These are phyloP conservation scores for Gloeopeniophorella convolvens DNA, from an alignment of 768 basidiomycete species.

Conservation along the genomic window DNA sequence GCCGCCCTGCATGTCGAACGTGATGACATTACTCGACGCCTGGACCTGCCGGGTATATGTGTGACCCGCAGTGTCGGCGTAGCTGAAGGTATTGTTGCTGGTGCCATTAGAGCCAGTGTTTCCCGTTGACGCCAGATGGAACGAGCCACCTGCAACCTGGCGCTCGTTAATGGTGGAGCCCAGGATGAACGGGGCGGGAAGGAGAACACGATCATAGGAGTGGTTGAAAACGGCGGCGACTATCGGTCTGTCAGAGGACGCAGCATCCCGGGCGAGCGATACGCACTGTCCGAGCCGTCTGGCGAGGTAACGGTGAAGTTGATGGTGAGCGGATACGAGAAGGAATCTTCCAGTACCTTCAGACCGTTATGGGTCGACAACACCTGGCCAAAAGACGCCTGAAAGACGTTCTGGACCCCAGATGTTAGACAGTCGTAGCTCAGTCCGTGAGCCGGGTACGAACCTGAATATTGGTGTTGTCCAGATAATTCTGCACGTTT, in stretches of 20 bases:
- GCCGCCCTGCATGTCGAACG: conserved; percentile 51
- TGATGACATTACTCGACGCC: conserved; percentile 55
- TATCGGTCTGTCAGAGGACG: conserved; percentile 22
- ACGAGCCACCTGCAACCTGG: conserved; percentile 54
- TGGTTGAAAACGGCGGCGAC: conserved; percentile 57
- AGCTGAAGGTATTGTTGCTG: conserved; percentile 60
- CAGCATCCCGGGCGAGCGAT: background rate
- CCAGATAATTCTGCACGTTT: conserved; percentile 56
- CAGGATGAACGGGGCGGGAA: conserved; percentile 53
- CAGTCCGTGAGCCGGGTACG: background rate
- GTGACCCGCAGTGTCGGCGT: conserved; percentile 52
- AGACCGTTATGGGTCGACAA: conserved; percentile 44
- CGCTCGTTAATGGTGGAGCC: conserved; percentile 51
- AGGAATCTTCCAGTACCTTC: conserved; percentile 39
- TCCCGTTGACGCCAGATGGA: conserved; percentile 37
- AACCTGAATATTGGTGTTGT: conserved; percentile 41
- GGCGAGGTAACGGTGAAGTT: conserved; percentile 31
- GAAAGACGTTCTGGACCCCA: conserved; percentile 38
- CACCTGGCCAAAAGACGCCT: conserved; percentile 42
- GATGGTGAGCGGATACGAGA: conserved; percentile 47
- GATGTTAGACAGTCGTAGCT: background rate
- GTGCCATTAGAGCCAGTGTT: conserved; percentile 58
- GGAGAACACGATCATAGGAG: conserved; percentile 53
- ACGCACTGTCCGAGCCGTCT: conserved; percentile 31
- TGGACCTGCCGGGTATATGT: conserved; percentile 56